phyloP scores from a whole-genome alignment of 192 early-diverging fungal species.

The Umbelopsis vinacea region DNA sequence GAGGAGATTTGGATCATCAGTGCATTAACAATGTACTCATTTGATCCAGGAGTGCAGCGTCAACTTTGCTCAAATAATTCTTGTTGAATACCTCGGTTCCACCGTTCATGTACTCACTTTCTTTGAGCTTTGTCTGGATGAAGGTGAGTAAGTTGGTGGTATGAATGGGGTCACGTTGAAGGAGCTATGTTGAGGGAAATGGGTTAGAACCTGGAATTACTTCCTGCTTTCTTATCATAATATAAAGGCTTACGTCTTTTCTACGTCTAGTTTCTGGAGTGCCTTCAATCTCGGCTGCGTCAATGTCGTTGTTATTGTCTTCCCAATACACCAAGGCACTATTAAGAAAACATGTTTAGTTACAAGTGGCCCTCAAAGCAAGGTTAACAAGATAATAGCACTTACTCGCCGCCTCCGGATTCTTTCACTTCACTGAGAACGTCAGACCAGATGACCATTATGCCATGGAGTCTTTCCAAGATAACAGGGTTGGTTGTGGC shows the following conservation, averaged over 20 bases:
- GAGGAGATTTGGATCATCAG: neutral
- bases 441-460: slow-evolving; percentile 65
- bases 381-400: neutral
- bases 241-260: slow-evolving; percentile 33
- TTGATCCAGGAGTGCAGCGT: slow-evolving; percentile 46
- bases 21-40: slow-evolving; percentile 30
- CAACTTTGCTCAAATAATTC: slow-evolving; percentile 48
- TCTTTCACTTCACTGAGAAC: slow-evolving; percentile 66
- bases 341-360: slow-evolving; percentile 19
- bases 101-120: slow-evolving; percentile 56
- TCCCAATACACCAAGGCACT: slow-evolving; percentile 63
- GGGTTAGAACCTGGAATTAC: neutral
- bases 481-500: slow-evolving; percentile 52
- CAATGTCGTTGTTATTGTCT: slow-evolving; percentile 45
- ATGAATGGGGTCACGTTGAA: slow-evolving; percentile 62
- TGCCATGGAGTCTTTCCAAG: slow-evolving; percentile 48
- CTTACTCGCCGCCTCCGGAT: slow-evolving; percentile 62
- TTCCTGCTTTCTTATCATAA: slow-evolving; percentile 11
- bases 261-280: slow-evolving; percentile 58
- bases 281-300: slow-evolving; percentile 47
- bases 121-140: slow-evolving; percentile 54
- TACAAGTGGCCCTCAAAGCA: neutral
- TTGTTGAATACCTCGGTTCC: slow-evolving; percentile 44
- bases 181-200: slow-evolving; percentile 36
- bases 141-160: slow-evolving; percentile 55